Evolutionary conservation across 2,329 filamentous ascomycete genomes (phyloP).

Genomic region (Leptodontidium sp.): DNA sequence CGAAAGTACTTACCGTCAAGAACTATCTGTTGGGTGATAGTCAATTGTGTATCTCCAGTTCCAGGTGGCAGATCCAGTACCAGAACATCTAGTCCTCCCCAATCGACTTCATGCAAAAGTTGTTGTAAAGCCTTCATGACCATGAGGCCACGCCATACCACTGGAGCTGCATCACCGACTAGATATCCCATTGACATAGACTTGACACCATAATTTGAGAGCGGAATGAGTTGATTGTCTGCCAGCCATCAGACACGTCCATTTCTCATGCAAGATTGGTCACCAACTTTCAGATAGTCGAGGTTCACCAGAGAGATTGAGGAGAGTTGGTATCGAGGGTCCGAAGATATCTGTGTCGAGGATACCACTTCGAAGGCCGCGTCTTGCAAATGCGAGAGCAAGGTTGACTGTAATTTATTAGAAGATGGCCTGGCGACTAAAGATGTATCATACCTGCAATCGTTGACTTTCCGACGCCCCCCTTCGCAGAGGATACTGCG

Average conservation of each 20-base stretch:
- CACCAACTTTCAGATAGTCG: constrained; percentile 74
- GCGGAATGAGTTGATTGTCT: constrained; percentile 84
- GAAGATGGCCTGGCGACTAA: not conserved
- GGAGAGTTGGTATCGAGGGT: constrained; percentile 89
- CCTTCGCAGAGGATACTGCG: constrained; percentile 96
- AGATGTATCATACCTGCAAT: constrained; percentile 69
- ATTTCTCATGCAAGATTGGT: constrained; percentile 17
- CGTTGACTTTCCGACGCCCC: constrained; percentile 97
- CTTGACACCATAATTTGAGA: constrained; percentile 94
- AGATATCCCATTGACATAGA: constrained; percentile 99
- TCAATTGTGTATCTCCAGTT: constrained; percentile 94
- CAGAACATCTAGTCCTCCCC: constrained; percentile 87
- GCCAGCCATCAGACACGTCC: constrained; percentile 39
- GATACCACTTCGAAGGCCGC: constrained; percentile 84
- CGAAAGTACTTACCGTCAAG: constrained; percentile 70
- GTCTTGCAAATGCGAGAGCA: constrained; percentile 83
- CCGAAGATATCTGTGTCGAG: constrained; percentile 97
- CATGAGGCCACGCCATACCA: constrained; percentile 97
- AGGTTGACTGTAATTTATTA: constrained; percentile 68
- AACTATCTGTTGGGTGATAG: constrained; percentile 94
- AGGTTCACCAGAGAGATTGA: constrained; percentile 83
- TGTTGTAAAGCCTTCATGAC: constrained; percentile 97
- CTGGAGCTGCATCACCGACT: constrained; percentile 78
- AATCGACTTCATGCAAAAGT: constrained; percentile 92
- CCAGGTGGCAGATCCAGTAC: constrained; percentile 93